Base-by-base conservation (phyloP, 1,284 basidiomycete genomes). In the Sanguinoderma infundibulare region DNA sequence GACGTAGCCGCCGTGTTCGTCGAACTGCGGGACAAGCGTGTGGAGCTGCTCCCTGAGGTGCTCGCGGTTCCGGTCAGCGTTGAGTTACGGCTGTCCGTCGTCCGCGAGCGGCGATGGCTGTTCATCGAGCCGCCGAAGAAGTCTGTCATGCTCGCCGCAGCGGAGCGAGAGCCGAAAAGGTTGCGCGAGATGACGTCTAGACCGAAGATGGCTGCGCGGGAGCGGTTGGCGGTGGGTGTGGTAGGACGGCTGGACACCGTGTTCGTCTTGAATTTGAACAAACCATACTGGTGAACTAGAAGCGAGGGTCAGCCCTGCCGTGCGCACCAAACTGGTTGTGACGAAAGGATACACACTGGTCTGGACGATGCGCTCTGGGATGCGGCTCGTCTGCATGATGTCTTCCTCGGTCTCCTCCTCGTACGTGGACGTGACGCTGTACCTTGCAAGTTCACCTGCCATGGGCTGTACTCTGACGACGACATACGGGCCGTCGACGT, bases 121-220 rank as follows among this genome's bases (percentile, higher is more conserved):
- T 81, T 88, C 47, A 89, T 83, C 0, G 89, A 87, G 4, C 87
- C 86, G 38, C 84, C 83, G 68, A 93, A 91, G 58, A 91, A 79
- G 64, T 92, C 90, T 44, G 82, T 83, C 76, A 85, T 86, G 12
- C 83, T 42, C 24, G 30, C 77, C 3, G 83, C 84, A 14, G 83
- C 85, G 42, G 88, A 82, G 8, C 85, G 82, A 4, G 83, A 72
- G 65, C 83, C 86, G 74, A 93, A 92, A 30, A 94, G 79, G 71
- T 90, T 91, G 54, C 90, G 82, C 22, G 93, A 94, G 68, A 96
- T 89, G 15, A 86, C 89, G 70, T 96, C 94, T 51, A 96, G 80
- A 32, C 91, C 87, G 70, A 96, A 93, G 60, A 94, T 92, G 15
- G 90, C 87, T 1, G 88, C 90, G 63, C 90, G 87, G 3, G 92